Base-by-base conservation (phyloP, 225 moss, liverwort and hornwort species). In the Rhytidiadelphus loreus region DNA sequence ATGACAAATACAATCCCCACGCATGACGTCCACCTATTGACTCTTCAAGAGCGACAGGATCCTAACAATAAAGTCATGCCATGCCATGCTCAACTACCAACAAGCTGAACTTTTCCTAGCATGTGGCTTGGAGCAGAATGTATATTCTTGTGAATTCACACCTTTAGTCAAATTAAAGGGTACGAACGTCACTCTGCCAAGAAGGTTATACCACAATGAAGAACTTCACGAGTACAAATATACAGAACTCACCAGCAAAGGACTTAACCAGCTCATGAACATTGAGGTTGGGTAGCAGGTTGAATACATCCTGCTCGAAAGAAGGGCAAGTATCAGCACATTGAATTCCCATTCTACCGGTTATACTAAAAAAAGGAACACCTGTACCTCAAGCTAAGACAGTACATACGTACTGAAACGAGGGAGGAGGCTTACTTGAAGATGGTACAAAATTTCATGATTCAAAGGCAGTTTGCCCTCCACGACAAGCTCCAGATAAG, bases 241-340 rank as follows among this genome's bases (percentile, higher is more conserved):
- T 30, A 83, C 59, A 39, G 77, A 80, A 87, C 93, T 94, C 89
- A 97, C 98, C 98, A 35, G 98, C 97, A 70, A 98, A 98, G 86
- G 97, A 96, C 83, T 98, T 98, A 71, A 98, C 97, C 64, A 98
- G 93, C 91, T 98, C 98, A 87, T 97, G 96, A 30, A 98, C 97
- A 90, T 98, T 98, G 83, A 98, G 94, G 87, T 98, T 98, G 17
- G 98, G 98, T 43, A 98, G 96, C 72, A 98, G 90, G 89, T 98
- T 98, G 89, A 98, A 97, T 62, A 98, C 97, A 92, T 98, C 98
- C 98, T 98, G 98, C 88, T 89, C 86, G 50, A 70, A 91, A 46
- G 50, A 87, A 90, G 83, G 33, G 57, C 25, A 80, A 39, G 65
- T 76, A 74, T 91, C 83, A 92, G 83, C 68, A 91, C n/a, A 83